Conservation (phyloP, 805 yeast species). For the Hanseniaspora jakobsenii region DNA sequence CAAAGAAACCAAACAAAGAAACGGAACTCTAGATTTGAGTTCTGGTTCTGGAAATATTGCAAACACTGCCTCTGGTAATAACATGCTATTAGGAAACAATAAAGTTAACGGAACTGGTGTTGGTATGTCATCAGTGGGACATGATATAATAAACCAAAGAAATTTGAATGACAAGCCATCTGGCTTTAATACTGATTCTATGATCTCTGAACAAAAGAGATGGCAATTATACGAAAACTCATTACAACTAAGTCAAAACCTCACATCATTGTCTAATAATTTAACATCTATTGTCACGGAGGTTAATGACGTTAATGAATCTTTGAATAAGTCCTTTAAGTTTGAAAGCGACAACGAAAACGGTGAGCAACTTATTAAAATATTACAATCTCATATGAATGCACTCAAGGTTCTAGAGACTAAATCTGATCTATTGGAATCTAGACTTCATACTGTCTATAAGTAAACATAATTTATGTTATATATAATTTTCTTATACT, state of each 20-base stretch:
- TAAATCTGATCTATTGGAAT: constrained; percentile 55
- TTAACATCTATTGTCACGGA: constrained; percentile 65
- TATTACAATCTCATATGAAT: constrained; percentile 79
- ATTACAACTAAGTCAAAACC: constrained; percentile 66
- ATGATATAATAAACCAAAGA: constrained; percentile 2
- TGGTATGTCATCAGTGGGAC: background rate
- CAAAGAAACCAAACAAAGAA: constrained; percentile 15
- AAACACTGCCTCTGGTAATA: no score
- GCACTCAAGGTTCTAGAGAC: constrained; percentile 79
- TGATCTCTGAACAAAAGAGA: constrained; percentile 44
- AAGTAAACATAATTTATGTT: constrained; percentile 14
- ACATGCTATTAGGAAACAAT: no score
- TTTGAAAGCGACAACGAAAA: constrained; percentile 27
- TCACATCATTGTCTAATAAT: constrained; percentile 66
- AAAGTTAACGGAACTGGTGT: no score
- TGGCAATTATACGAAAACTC: constrained; percentile 83
- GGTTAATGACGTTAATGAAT: constrained; percentile 70
- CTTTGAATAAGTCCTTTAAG: constrained; percentile 51
- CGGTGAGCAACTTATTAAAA: constrained; percentile 56
- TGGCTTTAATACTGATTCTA: constrained; percentile 40
- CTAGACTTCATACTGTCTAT: constrained; percentile 38
- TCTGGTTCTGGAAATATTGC: constrained; percentile 20
- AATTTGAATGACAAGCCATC: background rate
- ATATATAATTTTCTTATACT: background rate
- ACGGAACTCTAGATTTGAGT: constrained; percentile 11